These are phyloP conservation scores for Paraphaeosphaeria minitans DNA, from an alignment of 2,329 filamentous ascomycete species.

Conservation along the genomic window DNA sequence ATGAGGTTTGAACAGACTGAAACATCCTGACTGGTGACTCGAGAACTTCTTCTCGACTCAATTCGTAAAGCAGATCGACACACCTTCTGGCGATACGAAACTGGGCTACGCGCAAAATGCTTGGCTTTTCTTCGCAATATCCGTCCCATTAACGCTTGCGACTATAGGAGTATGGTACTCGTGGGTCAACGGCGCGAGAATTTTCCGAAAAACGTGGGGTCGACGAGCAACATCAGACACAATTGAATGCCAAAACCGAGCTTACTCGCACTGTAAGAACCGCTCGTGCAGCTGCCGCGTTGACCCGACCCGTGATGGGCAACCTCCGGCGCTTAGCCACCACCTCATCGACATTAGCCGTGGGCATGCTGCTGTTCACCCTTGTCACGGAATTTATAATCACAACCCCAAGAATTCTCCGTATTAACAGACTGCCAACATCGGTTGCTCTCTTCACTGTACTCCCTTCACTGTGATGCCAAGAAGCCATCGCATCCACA, in stretches of 20 bases:
- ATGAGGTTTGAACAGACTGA: background rate
- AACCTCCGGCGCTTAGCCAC: background rate
- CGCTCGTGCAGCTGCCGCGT: conserved; percentile 2
- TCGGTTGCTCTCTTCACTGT: too few relatives aligned
- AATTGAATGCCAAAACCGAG: background rate
- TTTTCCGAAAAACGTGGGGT: conserved; percentile 3
- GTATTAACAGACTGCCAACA: too few relatives aligned
- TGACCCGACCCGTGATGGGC: conserved; percentile 1
- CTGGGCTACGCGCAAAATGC: conserved; percentile 24
- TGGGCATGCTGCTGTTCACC: background rate
- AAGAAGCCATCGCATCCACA: background rate
- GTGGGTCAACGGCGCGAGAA: conserved; percentile 21
- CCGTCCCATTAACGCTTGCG: conserved; percentile 25
- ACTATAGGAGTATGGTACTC: conserved; percentile 28
- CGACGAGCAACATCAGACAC: background rate
- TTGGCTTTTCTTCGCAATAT: conserved; percentile 32
- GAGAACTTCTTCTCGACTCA: conserved; percentile 35
- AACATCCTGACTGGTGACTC: background rate
- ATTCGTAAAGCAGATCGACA: conserved; percentile 25
- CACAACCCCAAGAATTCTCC: too few relatives aligned
- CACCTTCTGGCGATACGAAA: conserved; percentile 7
- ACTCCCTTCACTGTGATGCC: too few relatives aligned
- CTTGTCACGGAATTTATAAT: background rate
- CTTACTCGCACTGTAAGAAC: background rate
- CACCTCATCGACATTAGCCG: background rate